These are phyloP conservation scores for Arabis hirsuta DNA, from an alignment of 345 rosid genomes.

Conservation along the genomic window DNA sequence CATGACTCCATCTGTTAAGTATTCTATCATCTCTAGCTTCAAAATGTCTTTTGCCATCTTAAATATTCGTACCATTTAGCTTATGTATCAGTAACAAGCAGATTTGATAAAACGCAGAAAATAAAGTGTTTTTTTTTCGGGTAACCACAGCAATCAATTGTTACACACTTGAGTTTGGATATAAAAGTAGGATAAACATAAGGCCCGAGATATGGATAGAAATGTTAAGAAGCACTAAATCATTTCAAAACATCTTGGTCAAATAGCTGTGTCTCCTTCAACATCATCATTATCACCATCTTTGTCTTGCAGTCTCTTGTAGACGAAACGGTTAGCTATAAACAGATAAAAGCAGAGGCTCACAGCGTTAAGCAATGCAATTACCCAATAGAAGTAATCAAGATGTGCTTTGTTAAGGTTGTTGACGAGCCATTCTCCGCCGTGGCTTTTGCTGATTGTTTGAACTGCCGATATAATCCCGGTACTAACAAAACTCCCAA, in stretches of 20 bases:
- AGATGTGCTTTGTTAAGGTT: constrained; percentile 71
- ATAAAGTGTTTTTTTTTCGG: neutral
- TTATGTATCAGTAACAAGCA: neutral
- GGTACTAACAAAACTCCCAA: constrained; percentile 76
- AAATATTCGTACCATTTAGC: neutral
- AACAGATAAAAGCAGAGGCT: constrained; percentile 56
- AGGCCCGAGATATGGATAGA: neutral
- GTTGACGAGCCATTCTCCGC: constrained; percentile 67
- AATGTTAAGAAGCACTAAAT: constrained; percentile 5
- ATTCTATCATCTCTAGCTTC: neutral
- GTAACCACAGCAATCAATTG: constrained; percentile 10
- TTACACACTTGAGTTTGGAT: constrained; percentile 20
- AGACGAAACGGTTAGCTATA: constrained; percentile 67
- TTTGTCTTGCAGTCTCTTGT: constrained; percentile 57
- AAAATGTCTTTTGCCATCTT: neutral
- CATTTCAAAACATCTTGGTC: constrained; percentile 14
- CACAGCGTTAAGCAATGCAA: constrained; percentile 66
- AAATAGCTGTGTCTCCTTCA: constrained; percentile 29
- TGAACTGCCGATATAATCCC: constrained; percentile 62
- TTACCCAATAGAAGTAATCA: constrained; percentile 68
- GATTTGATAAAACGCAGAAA: neutral
- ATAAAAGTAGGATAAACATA: constrained; percentile 7
- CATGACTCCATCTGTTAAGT: constrained; percentile 1
- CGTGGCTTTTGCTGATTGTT: constrained; percentile 46
- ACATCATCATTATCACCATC: constrained; percentile 15